Percentiles rank a stretch among this genome's conserved stretches.
phyloP scores from a whole-genome alignment of 306 rosid genomes.

The Citrullus mucosospermus region DNA sequence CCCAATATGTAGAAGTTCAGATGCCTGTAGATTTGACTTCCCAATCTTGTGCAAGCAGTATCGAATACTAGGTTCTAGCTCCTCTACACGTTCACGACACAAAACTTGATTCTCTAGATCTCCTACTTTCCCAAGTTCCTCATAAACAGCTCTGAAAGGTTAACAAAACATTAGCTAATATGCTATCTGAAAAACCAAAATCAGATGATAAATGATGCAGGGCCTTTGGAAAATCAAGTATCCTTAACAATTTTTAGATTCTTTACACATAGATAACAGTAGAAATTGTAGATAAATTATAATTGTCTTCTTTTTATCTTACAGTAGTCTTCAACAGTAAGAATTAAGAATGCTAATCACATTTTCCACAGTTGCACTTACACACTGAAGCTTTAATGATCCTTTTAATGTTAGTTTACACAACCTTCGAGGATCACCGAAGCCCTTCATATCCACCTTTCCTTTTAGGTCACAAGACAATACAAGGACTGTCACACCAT shows the following conservation, averaged over 20 bases:
- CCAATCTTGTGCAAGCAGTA: conserved; percentile 92
- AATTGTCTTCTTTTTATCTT: background rate
- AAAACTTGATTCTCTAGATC: conserved; percentile 88
- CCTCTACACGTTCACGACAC: conserved; percentile 97
- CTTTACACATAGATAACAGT: background rate
- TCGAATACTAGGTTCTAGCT: conserved; percentile 88
- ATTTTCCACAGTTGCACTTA: background rate
- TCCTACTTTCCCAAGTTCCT: conserved; percentile 92
- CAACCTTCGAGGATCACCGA: background rate
- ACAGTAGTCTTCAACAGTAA: background rate
- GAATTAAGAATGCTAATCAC: background rate
- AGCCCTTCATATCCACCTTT: background rate
- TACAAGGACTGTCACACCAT: background rate
- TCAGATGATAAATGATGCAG: background rate
- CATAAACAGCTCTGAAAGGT: conserved; percentile 68
- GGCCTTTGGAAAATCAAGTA: background rate
- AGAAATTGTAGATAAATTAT: background rate
- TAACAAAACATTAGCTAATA: background rate
- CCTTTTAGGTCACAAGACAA: background rate
- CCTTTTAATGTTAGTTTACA: background rate
- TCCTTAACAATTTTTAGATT: background rate
- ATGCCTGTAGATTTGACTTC: conserved; percentile 81
- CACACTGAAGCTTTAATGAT: background rate
- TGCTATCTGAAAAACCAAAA: background rate
- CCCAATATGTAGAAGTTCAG: conserved; percentile 81